Conservation (phyloP, 805 yeast genomes). For the Saturnispora zaruensis region DNA sequence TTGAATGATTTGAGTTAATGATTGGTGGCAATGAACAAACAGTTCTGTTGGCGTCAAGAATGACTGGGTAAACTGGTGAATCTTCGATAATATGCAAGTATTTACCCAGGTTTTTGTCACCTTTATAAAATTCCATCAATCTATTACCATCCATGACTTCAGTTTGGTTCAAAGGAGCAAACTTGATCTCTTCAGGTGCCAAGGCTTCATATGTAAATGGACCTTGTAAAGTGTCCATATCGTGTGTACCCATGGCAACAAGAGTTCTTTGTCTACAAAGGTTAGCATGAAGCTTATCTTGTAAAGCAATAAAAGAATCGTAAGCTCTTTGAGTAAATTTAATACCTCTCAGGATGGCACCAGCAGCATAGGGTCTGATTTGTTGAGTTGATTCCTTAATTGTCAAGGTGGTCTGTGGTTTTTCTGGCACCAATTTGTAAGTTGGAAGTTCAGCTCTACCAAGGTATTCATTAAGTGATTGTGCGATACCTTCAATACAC, state of each 20-base stretch:
- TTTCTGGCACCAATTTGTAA: slow-evolving; percentile 52
- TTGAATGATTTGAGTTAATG: slow-evolving; percentile 86
- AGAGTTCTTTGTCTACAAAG: slow-evolving; percentile 94
- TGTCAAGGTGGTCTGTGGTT: slow-evolving; percentile 55
- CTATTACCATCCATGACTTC: slow-evolving; percentile 64
- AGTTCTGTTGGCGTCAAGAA: slow-evolving; percentile 63
- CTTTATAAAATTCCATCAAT: slow-evolving; percentile 81
- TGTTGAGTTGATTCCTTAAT: slow-evolving; percentile 65
- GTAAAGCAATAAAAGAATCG: slow-evolving; percentile 90
- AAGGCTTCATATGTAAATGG: slow-evolving; percentile 77
- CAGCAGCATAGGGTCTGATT: slow-evolving; percentile 89
- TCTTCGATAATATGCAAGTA: slow-evolving; percentile 81
- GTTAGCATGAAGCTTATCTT: slow-evolving; percentile 92
- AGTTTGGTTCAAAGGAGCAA: slow-evolving; percentile 66
- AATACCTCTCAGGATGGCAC: slow-evolving; percentile 83
- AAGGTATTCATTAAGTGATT: slow-evolving; percentile 83
- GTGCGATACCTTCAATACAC: slow-evolving; percentile 96
- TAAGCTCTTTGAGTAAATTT: slow-evolving; percentile 76
- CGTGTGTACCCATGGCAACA: slow-evolving; percentile 98
- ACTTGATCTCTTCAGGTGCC: slow-evolving; percentile 67
- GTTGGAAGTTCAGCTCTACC: slow-evolving; percentile 60
- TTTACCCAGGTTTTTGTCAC: slow-evolving; percentile 83
- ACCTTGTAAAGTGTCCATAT: slow-evolving; percentile 76
- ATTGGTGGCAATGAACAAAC: slow-evolving; percentile 96
- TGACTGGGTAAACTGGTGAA: slow-evolving; percentile 85